These are phyloP conservation scores for Xylaria scruposa DNA, from an alignment of 495 filamentous ascomycete species.

Conservation along the genomic window DNA sequence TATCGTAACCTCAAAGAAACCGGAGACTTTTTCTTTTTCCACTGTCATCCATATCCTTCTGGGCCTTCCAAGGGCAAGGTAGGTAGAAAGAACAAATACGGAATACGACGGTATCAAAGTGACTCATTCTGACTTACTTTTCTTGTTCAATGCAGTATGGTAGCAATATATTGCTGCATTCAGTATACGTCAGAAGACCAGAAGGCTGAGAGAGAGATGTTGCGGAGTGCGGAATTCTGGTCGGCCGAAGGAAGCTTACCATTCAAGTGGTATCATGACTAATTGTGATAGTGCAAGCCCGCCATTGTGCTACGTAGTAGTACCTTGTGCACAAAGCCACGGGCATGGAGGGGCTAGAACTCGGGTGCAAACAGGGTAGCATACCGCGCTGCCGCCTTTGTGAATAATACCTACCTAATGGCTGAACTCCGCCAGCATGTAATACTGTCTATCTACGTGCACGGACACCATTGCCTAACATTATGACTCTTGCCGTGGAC, in stretches of 20 bases:
- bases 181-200: background rate
- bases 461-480: background rate
- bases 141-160: background rate
- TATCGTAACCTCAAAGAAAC: background rate
- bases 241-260: background rate
- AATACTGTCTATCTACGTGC: too few species aligned
- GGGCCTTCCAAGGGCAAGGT: background rate
- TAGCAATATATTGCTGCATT: background rate
- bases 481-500: background rate
- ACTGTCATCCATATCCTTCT: conserved; percentile 2
- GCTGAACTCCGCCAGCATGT: conserved; percentile 19
- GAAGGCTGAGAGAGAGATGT: background rate
- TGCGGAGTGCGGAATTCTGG: background rate
- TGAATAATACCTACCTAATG: background rate
- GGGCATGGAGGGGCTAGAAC: background rate
- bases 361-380: background rate
- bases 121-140: background rate
- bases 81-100: background rate
- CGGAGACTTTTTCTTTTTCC: conserved; percentile 8
- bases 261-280: background rate
- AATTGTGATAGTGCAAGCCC: conserved; percentile 1
- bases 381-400: background rate
- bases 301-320: background rate
- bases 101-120: background rate
- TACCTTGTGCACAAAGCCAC: background rate